Base-by-base conservation (phyloP, 2,329 filamentous ascomycete species). In the Apiospora phragmitis region DNA sequence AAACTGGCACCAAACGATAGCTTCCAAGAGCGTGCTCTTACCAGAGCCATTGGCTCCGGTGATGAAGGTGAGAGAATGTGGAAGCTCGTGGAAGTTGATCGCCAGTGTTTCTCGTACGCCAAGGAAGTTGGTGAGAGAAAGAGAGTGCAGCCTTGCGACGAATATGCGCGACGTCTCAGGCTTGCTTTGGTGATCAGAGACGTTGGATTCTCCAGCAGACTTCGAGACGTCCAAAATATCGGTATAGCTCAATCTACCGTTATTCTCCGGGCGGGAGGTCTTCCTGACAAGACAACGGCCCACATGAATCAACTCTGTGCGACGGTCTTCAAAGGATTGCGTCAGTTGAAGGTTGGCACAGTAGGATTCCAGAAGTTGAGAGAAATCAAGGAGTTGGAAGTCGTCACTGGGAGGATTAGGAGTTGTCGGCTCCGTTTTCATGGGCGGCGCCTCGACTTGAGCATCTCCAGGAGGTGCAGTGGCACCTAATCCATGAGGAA, bases 1-100 rank as follows among this genome's bases (percentile, higher is more conserved):
- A 68, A 80, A 81, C 59, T 79, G 78, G 70, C 78, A 80, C 79
- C 79, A 81, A 4, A 76, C 75, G 29, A 80, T 76, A 21, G 79
- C 79, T 69, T 81, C 79, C 24, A 80, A 73, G 1, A 81, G 45
- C 1, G 78, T 80, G 72, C 78, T 80, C 71, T 80, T 80, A 7
- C 79, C 79, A 1, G 79, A 73, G 4, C 78, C 79, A 62, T 80
- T 80, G 35, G 70, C 66, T 12, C 79, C 79, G 9, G 77, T 74
- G 16, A 81, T 70, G 16, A 80, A 77, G 24, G 74, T 76, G 24
- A 80, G 72, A 7, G 79, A 79, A 6, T 70, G 76, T 24, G 71
- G 73, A 11, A 80, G 67, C 21, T 76, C 71, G 6, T 67, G 55
- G 68, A 80, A 79, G 69, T 80, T 73, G 43, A 81, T 70, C 6